Evolutionary conservation across 2,329 filamentous ascomycete genomes (phyloP), one percentile per base, ranked within the genome.

Genomic region (Lachnellula hyalina): DNA sequence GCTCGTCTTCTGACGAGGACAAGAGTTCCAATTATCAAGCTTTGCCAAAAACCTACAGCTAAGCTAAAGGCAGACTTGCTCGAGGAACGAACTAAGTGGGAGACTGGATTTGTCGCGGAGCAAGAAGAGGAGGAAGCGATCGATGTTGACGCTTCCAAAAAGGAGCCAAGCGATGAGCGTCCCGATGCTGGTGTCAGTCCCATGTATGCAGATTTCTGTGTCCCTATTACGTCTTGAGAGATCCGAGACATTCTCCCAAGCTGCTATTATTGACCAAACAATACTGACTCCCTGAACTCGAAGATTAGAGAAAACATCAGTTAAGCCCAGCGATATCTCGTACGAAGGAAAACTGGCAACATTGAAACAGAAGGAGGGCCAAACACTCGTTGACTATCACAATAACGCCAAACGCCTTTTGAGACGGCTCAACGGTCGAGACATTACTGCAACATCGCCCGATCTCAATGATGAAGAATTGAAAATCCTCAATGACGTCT

Each of bases 11-110:
- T 96, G 2, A 88, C 87, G 2, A 82, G 84, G 52, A 94, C 90
- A 1, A 80, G 90, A 58, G 87, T 96, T 3, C 90, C 91, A 0
- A 95, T 96, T 61, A 86, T 96, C 68, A 94, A 95, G 67, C 78
- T 96, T 15, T 96, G 90, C 65, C 80, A 93, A 68, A 80, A 74
- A 42, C 90, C 90, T 2, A 77, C 81, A 0, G 71, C 78, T 2
- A 75, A 79, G 54, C 75, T 95, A 1, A 79, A 79, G 14, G 68
- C 74, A 9, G 83, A 82, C 53, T 76, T 95, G 5, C 66, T 81
- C 4, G 78, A 83, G 35, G 86, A 87, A 63, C 81, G 88, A 6
- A 71, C 75, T 44, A 89, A 85, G 65, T 93, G 89, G 87, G 88
- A 93, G 60, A 78, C 72, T 45, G 82, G 76, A 45, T 75, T 72